These are phyloP conservation scores for Alternaria dauci DNA, from an alignment of 2,329 filamentous ascomycete species.

Conservation along the genomic window DNA sequence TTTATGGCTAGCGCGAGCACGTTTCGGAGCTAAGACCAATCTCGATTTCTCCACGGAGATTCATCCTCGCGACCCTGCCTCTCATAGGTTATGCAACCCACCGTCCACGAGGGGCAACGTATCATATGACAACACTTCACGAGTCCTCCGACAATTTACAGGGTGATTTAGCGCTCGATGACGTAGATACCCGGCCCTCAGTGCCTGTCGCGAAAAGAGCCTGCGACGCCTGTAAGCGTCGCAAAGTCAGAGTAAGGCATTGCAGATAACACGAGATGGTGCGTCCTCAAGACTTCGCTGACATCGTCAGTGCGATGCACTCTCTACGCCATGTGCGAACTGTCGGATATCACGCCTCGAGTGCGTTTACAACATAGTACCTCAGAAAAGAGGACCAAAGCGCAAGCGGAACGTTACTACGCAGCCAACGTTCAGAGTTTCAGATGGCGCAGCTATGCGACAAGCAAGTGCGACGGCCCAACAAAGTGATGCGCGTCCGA, in stretches of 20 bases:
- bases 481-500: not conserved
- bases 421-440: slow-evolving; percentile 1
- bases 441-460: not conserved
- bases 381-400: slow-evolving; percentile 2
- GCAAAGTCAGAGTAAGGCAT: slow-evolving; percentile 1
- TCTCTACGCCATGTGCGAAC: not conserved
- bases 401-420: not conserved
- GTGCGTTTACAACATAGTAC: not conserved
- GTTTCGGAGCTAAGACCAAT: too few species aligned
- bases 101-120: not conserved
- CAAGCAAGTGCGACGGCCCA: not conserved
- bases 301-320: not conserved
- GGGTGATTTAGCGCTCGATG: not conserved
- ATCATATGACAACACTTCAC: not conserved
- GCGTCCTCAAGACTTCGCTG: not conserved
- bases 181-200: not conserved
- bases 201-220: slow-evolving; percentile 1
- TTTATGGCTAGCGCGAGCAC: too few species aligned
- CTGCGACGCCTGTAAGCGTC: slow-evolving; percentile 1
- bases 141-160: not conserved
- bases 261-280: not conserved
- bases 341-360: not conserved
- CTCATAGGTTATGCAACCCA: not conserved
- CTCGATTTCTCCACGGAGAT: not conserved
- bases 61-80: not conserved